Evolutionary conservation across 2,329 filamentous ascomycete genomes (phyloP).

Genomic region (Aspergillus hortae): DNA sequence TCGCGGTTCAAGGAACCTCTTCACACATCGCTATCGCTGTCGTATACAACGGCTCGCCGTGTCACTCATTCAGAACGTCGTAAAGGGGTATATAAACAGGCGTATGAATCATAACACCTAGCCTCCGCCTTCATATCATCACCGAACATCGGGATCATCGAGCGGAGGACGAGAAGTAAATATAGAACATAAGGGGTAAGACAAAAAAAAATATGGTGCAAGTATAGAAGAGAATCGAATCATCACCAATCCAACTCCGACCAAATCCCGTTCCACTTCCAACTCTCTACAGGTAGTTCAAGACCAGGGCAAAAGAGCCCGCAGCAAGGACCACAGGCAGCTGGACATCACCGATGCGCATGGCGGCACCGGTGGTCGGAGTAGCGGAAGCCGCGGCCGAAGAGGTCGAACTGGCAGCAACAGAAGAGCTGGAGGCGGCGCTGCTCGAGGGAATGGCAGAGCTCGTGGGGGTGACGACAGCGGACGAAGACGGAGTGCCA

Average conservation of each 20-base stretch:
- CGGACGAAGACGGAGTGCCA: constrained; percentile 17
- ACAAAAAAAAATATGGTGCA: constrained; percentile 14
- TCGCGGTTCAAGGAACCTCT: neutral
- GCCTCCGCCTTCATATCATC: constrained; percentile 4
- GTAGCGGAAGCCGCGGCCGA: constrained; percentile 9
- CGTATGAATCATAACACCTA: constrained; percentile 20
- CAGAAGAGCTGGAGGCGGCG: constrained; percentile 2
- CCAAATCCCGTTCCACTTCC: neutral
- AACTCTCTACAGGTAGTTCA: constrained; percentile 31
- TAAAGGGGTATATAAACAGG: constrained; percentile 30
- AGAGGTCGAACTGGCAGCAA: constrained; percentile 12
- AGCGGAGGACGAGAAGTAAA: constrained; percentile 10
- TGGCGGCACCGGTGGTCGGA: constrained; percentile 17
- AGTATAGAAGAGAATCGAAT: constrained; percentile 2
- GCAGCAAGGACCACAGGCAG: constrained; percentile 30
- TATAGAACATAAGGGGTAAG: constrained; percentile 9
- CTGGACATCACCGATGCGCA: constrained; percentile 7
- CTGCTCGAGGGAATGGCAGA: constrained; percentile 12
- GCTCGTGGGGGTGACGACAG: constrained; percentile 28
- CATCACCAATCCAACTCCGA: neutral
- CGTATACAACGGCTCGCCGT: constrained; percentile 27
- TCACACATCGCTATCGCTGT: neutral
- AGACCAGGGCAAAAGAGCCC: constrained; percentile 35
- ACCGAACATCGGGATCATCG: neutral
- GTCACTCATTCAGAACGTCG: constrained; percentile 18